Conservation (phyloP, 1,284 basidiomycete species). For the Apiotrichum veenhuisii region DNA sequence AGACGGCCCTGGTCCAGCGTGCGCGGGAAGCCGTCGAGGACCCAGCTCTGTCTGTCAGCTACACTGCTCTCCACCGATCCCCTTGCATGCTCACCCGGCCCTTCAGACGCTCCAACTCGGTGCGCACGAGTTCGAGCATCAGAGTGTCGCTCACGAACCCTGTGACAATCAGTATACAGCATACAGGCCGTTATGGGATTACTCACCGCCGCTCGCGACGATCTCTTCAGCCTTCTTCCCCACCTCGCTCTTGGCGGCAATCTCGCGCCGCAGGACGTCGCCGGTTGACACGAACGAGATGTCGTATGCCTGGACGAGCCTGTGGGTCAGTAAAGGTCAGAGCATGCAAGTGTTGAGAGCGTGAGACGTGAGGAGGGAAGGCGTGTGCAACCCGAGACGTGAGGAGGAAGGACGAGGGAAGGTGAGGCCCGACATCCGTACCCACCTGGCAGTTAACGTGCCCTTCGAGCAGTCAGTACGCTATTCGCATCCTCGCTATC, state of each 20-base stretch:
- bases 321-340: constrained; percentile 1
- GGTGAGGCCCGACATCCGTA: too few species aligned
- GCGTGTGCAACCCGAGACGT: too few species aligned
- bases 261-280: constrained; percentile 50
- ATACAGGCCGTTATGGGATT: background rate
- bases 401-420: too few species aligned
- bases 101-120: constrained; percentile 44
- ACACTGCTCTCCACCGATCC: background rate
- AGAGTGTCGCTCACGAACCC: constrained; percentile 49
- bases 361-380: too few species aligned
- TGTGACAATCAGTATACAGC: constrained; percentile 9
- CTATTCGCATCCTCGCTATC: background rate
- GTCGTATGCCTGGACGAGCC: constrained; percentile 48
- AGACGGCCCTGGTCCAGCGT: constrained; percentile 84
- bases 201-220: constrained; percentile 45
- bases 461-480: constrained; percentile 26
- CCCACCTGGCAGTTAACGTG: constrained; percentile 39
- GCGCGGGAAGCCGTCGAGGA: constrained; percentile 93
- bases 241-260: constrained; percentile 40
- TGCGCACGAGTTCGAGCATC: constrained; percentile 48
- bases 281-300: constrained; percentile 48
- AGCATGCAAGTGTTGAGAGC: too few species aligned
- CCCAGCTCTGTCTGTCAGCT: constrained; percentile 58
- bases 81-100: constrained; percentile 33
- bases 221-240: constrained; percentile 44